phyloP scores from a whole-genome alignment of 257 asterid genomes.

The Fraxinus quadrangulata region DNA sequence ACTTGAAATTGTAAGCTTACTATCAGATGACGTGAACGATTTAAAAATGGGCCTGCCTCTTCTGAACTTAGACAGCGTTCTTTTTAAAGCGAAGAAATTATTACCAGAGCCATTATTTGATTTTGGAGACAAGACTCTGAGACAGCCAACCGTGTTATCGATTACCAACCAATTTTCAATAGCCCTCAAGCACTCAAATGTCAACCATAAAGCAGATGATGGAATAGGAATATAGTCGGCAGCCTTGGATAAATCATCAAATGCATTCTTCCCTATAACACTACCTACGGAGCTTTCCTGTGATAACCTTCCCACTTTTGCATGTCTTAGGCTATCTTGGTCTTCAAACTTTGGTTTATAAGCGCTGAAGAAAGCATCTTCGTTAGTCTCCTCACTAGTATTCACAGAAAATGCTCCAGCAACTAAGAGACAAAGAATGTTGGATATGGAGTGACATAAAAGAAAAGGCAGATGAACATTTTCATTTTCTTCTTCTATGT shows the following conservation, averaged over 20 bases:
- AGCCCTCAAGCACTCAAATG: conserved; percentile 82
- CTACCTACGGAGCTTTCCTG: conserved; percentile 80
- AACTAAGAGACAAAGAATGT: conserved; percentile 74
- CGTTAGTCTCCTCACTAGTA: conserved; percentile 44
- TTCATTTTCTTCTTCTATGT: conserved; percentile 85
- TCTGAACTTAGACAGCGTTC: conserved; percentile 70
- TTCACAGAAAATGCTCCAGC: conserved; percentile 76
- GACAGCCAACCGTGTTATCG: conserved; percentile 68
- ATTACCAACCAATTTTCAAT: conserved; percentile 79
- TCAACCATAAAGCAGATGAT: conserved; percentile 72
- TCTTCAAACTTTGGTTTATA: conserved; percentile 62
- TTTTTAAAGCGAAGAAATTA: conserved; percentile 60
- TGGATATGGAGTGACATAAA: conserved; percentile 70
- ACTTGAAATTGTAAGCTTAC: conserved; percentile 41
- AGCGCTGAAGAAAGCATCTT: conserved; percentile 39
- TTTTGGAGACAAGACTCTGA: conserved; percentile 52
- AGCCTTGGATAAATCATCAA: conserved; percentile 48
- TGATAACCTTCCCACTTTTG: conserved; percentile 91
- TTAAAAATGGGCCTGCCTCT: conserved; percentile 54
- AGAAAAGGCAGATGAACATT: conserved; percentile 71
- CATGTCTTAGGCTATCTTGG: conserved; percentile 76
- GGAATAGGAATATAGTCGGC: conserved; percentile 56
- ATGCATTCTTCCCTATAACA: conserved; percentile 52
- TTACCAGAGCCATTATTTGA: conserved; percentile 54
- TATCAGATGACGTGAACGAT: conserved; percentile 45